A percentile compares a stretch with the other conserved stretches of the same genome.
These are phyloP conservation scores for Saccharomycopsis schoenii DNA, from an alignment of 805 yeast genomes.

Conservation along the genomic window DNA sequence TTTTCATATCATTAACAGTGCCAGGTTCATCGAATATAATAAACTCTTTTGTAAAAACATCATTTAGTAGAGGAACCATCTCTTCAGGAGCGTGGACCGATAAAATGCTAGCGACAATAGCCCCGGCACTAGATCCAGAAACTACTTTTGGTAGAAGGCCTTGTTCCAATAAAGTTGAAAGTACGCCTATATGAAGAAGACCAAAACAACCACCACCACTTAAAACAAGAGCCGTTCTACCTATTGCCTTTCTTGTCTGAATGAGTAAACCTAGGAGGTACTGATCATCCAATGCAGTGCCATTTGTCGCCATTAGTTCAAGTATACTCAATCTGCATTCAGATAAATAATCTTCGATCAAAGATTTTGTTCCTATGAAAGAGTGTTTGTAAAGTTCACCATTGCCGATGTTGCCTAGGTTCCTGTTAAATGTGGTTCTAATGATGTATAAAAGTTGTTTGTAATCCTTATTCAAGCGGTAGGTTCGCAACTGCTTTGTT, in stretches of 20 bases:
- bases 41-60: slow-evolving; percentile 35
- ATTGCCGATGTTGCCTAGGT: slow-evolving; percentile 82
- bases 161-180: slow-evolving; percentile 65
- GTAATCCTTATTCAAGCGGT: slow-evolving; percentile 50
- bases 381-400: slow-evolving; percentile 67
- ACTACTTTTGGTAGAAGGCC: slow-evolving; percentile 76
- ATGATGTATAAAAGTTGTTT: slow-evolving; percentile 58
- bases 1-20: slow-evolving; percentile 35
- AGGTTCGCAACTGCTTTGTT: slow-evolving; percentile 45
- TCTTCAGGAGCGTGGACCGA: slow-evolving; percentile 76
- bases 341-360: slow-evolving; percentile 72
- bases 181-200: slow-evolving; percentile 82
- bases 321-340: slow-evolving; percentile 57
- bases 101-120: slow-evolving; percentile 82
- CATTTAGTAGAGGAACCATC: slow-evolving; percentile 41
- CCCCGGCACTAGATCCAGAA: slow-evolving; percentile 94
- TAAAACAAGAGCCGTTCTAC: slow-evolving; percentile 88
- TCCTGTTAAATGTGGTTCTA: slow-evolving; percentile 77
- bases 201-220: slow-evolving; percentile 97
- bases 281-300: slow-evolving; percentile 45
- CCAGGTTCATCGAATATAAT: slow-evolving; percentile 46
- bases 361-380: slow-evolving; percentile 72
- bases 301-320: slow-evolving; percentile 6
- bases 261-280: slow-evolving; percentile 68
- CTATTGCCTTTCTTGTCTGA: slow-evolving; percentile 85